Evolutionary conservation across 768 basidiomycete genomes (phyloP).

Genomic region (Naganishia onofrii): DNA sequence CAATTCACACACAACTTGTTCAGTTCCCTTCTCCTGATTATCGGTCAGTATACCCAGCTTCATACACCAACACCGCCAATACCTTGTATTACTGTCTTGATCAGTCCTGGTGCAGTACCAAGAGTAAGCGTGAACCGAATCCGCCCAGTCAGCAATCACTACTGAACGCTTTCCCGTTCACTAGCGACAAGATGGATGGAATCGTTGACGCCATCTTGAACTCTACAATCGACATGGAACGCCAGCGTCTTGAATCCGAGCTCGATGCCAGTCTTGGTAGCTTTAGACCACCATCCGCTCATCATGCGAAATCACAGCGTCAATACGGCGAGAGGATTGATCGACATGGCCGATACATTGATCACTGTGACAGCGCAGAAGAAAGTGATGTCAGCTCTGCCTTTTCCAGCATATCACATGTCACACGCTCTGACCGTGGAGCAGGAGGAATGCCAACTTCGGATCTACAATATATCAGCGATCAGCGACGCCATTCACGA

Average conservation of each 20-base stretch:
- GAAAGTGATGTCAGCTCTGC: neutral
- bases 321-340: constrained; percentile 5
- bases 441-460: neutral
- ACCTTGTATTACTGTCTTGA: neutral
- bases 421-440: neutral
- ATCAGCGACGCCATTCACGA: neutral
- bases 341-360: neutral
- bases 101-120: neutral
- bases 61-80: neutral
- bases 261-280: constrained; percentile 16
- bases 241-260: constrained; percentile 8
- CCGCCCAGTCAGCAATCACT: neutral
- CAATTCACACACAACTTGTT: neutral
- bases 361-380: neutral
- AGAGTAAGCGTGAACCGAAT: too few species aligned
- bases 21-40: too few species aligned
- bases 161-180: constrained; percentile 53
- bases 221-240: constrained; percentile 2
- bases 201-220: constrained; percentile 57
- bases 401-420: constrained; percentile 1
- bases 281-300: neutral
- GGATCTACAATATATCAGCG: neutral
- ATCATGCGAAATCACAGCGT: neutral
- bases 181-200: constrained; percentile 61
- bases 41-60: neutral